Conservation (phyloP, 140 eudicot genomes). For the Flaveria floridana region DNA sequence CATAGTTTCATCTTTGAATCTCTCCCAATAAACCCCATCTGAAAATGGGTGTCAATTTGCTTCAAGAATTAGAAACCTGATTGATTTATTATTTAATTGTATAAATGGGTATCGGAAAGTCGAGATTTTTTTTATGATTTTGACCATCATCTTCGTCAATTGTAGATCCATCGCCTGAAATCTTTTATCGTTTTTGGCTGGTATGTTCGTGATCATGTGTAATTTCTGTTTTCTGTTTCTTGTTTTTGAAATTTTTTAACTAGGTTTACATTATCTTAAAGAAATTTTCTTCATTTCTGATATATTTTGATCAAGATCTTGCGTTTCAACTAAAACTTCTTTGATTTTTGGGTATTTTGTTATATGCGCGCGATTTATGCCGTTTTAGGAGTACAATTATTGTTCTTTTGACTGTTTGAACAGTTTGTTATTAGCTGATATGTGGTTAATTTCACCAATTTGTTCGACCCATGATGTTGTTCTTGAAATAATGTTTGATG, state of each 20-base stretch:
- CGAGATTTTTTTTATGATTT: neutral
- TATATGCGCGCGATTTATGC: neutral
- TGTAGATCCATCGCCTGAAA: conserved; percentile 31
- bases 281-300: neutral
- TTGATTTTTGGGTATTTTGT: neutral
- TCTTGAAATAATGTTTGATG: conserved; percentile 20
- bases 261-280: conserved; percentile 7
- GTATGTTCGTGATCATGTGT: conserved; percentile 21
- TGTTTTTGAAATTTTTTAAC: conserved; percentile 15
- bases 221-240: conserved; percentile 13
- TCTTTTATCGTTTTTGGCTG: conserved; percentile 6
- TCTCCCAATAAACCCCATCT: conserved; percentile 25
- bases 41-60: conserved; percentile 5
- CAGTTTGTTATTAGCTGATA: conserved; percentile 21
- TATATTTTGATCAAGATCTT: conserved; percentile 1
- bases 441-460: neutral
- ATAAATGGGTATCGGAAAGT: neutral
- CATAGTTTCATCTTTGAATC: conserved; percentile 32
- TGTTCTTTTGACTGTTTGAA: conserved; percentile 1
- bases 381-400: no score
- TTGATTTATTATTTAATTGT: conserved; percentile 11
- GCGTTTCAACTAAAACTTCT: neutral
- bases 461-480: conserved; percentile 13
- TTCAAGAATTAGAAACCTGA: conserved; percentile 25
- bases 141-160: conserved; percentile 19